These are phyloP conservation scores for Ogataea trehalophila DNA, from an alignment of 805 yeast genomes.

Conservation along the genomic window DNA sequence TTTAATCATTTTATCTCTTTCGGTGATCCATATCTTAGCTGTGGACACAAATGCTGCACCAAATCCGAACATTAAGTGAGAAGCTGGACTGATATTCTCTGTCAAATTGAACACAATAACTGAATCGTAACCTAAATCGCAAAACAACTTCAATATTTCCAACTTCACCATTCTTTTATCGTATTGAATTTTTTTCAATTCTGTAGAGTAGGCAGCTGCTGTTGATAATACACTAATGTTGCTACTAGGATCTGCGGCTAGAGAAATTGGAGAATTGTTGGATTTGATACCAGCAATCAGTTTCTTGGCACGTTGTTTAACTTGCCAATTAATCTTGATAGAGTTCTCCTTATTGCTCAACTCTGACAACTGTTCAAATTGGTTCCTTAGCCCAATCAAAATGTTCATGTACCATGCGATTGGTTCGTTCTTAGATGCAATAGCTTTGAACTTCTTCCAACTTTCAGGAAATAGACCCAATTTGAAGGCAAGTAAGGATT, in stretches of 20 bases:
- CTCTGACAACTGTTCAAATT: conserved; percentile 38
- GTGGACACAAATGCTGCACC: conserved; percentile 30
- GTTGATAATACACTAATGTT: conserved; percentile 3
- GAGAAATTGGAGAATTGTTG: conserved; percentile 15
- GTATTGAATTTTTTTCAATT: conserved; percentile 30
- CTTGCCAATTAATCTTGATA: conserved; percentile 53
- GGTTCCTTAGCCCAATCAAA: conserved; percentile 49
- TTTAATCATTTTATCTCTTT: conserved; percentile 17
- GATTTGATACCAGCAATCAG: conserved; percentile 17
- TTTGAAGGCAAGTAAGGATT: conserved; percentile 51
- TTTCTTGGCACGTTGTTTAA: conserved; percentile 46
- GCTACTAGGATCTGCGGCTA: conserved; percentile 9
- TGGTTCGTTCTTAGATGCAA: conserved; percentile 54
- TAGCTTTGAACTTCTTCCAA: conserved; percentile 24
- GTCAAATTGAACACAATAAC: conserved; percentile 39
- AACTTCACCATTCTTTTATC: conserved; percentile 34
- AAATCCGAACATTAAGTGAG: conserved; percentile 29
- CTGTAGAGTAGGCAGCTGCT: conserved; percentile 13
- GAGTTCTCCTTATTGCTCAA: conserved; percentile 47
- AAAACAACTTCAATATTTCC: conserved; percentile 38
- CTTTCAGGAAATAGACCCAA: conserved; percentile 39
- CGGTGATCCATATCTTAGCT: conserved; percentile 27
- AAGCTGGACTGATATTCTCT: conserved; percentile 21
- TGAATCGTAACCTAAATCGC: conserved; percentile 45
- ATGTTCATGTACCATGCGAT: conserved; percentile 69